phyloP scores from a whole-genome alignment of 2,329 filamentous ascomycete genomes.

The Aspergillus clavatus region DNA sequence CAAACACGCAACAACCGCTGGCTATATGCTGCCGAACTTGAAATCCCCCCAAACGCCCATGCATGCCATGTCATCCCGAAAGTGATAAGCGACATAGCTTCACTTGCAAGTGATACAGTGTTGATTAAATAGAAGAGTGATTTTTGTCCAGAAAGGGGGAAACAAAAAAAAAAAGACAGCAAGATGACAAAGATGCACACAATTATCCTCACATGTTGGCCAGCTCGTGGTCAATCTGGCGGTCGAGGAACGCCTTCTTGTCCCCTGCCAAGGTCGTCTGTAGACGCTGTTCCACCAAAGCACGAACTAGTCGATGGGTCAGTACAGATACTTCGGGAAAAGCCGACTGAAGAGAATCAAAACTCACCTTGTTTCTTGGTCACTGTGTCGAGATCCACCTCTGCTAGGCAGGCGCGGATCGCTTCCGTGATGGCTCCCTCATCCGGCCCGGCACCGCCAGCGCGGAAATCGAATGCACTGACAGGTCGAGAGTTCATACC shows the following conservation, averaged over 20 bases:
- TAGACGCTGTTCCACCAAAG: conserved; percentile 85
- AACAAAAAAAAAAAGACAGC: conserved; percentile 4
- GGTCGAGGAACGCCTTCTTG: conserved; percentile 81
- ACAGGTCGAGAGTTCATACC: conserved; percentile 45
- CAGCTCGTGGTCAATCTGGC: conserved; percentile 87
- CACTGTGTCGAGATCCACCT: conserved; percentile 92
- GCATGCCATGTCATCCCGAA: conserved; percentile 10
- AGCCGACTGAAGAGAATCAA: neutral
- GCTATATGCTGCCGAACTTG: neutral
- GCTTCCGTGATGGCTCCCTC: conserved; percentile 77
- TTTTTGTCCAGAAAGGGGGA: neutral
- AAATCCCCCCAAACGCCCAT: conserved; percentile 11
- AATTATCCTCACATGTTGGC: conserved; percentile 69
- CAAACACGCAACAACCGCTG: neutral
- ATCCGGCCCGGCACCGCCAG: conserved; percentile 58
- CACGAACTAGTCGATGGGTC: conserved; percentile 52
- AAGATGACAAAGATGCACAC: neutral
- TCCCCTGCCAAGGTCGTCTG: conserved; percentile 86
- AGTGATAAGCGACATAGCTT: conserved; percentile 3
- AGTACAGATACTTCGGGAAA: conserved; percentile 3
- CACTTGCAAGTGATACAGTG: conserved; percentile 2
- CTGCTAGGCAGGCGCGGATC: conserved; percentile 73
- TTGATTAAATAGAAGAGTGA: conserved; percentile 4
- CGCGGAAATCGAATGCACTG: conserved; percentile 57
- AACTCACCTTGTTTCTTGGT: conserved; percentile 84